Percentiles rank a stretch among this genome's conserved stretches.
phyloP scores from a whole-genome alignment of 208 protist species.

The Wallacemonas collosoma region DNA sequence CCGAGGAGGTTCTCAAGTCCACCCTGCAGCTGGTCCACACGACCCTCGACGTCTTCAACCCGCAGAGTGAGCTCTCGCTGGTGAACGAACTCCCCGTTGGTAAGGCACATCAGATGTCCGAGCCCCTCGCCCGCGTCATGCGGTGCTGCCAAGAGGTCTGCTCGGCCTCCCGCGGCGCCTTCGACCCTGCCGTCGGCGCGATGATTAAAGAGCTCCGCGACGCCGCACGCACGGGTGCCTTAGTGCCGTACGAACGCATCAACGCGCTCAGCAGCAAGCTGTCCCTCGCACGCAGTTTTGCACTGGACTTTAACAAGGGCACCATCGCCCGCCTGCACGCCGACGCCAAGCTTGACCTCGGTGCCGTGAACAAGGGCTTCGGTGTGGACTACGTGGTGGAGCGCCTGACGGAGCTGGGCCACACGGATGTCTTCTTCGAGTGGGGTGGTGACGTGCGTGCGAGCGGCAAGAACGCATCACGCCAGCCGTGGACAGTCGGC shows the following conservation, averaged over 20 bases:
- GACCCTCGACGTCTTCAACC: slow-evolving; percentile 66
- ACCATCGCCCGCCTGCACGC: slow-evolving; percentile 45
- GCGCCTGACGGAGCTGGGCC: slow-evolving; percentile 37
- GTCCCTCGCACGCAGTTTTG: slow-evolving; percentile 48
- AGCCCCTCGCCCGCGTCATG: slow-evolving; percentile 50
- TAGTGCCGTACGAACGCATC: slow-evolving; percentile 31
- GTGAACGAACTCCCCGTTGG: slow-evolving; percentile 49
- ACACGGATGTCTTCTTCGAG: slow-evolving; percentile 60
- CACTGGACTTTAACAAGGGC: slow-evolving; percentile 46
- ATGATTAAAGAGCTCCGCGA: slow-evolving; percentile 37
- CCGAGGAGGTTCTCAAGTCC: slow-evolving; percentile 26
- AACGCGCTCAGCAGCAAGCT: slow-evolving; percentile 32
- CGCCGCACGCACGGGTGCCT: slow-evolving; percentile 26
- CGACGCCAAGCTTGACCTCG: slow-evolving; percentile 57
- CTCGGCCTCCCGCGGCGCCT: slow-evolving; percentile 50
- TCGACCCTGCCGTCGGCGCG: slow-evolving; percentile 47
- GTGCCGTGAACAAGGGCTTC: slow-evolving; percentile 68
- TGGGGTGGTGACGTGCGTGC: slow-evolving; percentile 65
- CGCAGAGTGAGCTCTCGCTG: slow-evolving; percentile 58
- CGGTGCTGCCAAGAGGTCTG: slow-evolving; percentile 48
- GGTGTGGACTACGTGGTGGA: slow-evolving; percentile 60
- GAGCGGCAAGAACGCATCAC: slow-evolving; percentile 41
- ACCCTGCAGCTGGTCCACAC: slow-evolving; percentile 41
- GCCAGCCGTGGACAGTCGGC: slow-evolving; percentile 48
- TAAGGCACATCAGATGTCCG: slow-evolving; percentile 60